Base-by-base conservation (phyloP, 306 rosid genomes). In the Vigna unguiculata region DNA sequence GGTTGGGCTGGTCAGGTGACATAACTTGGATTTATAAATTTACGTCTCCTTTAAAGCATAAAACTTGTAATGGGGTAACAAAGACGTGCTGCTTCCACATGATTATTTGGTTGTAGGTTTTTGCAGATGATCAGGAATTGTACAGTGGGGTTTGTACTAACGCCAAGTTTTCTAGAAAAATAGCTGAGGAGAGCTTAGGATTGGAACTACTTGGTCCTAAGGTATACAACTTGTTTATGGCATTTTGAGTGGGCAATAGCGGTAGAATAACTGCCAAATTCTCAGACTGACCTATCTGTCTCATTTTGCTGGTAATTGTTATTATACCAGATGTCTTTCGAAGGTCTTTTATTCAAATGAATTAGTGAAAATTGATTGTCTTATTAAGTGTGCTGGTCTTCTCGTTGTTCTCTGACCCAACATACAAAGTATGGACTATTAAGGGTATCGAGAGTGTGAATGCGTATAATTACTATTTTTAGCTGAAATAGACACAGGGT, bases 1-100 rank as follows among this genome's bases (percentile, higher is more conserved):
- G 89, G 90, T 17, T 91, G 97, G 97, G 85, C 88, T 66, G 98
- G 89, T 67, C 83, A 80, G 96, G 98, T 94, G 89, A 86, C 64
- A 81, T 73, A 14, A 71, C 54, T 40, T 36, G 52, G 57, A 57
- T 19, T 5, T 45, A 54, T 64, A 30, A 16, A 71, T 70, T 58
- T 43, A 5, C 74, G 38, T 49, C 62, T 79, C 72, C 55, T 81
- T 68, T 75, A 57, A 32, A 59, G 36, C 53, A 43, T 68, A 19
- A 43, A 65, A 76, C 77, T 41, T 69, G 61, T 46, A 47, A 15
- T 60, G 4, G n/a, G 76, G 45, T 79, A 61, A 30, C 67, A 61
- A 62, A 36, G 71, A 6, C 67, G n/a, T 58, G n/a, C 63, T 79
- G 7, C 75, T 71, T 25, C 58, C 40, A 48, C 45, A 70, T 81